Evolutionary conservation across 2,329 filamentous ascomycete species (phyloP).

Genomic region (Simplicillium aogashimaense): DNA sequence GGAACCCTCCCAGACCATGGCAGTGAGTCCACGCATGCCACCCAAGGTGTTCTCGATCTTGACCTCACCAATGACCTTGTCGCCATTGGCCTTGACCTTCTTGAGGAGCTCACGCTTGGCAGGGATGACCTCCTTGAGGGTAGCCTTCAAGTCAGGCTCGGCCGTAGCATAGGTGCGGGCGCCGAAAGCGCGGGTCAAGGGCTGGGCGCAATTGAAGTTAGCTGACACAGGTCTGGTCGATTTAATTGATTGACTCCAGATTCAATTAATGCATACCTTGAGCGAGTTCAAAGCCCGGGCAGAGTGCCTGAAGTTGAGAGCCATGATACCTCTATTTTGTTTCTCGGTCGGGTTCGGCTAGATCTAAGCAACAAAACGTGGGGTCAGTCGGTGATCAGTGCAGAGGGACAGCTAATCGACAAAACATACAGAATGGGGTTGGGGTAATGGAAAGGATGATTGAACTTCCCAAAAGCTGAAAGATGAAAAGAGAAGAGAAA

Average conservation of each 20-base stretch:
- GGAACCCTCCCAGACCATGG: constrained; percentile 98
- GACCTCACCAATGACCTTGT: constrained; percentile 81
- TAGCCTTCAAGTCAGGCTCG: constrained; percentile 83
- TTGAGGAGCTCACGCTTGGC: constrained; percentile 89
- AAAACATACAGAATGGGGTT: background rate
- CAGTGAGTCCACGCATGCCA: constrained; percentile 94
- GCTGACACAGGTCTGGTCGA: background rate
- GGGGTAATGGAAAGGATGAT: background rate
- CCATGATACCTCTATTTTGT: constrained; percentile 35
- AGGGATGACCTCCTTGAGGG: constrained; percentile 74
- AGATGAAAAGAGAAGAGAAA: background rate
- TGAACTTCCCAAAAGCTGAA: background rate
- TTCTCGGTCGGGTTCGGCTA: background rate
- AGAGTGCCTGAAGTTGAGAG: constrained; percentile 52
- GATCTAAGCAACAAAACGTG: constrained; percentile 1
- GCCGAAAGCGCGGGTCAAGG: constrained; percentile 20
- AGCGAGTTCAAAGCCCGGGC: constrained; percentile 53
- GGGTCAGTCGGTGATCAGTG: background rate
- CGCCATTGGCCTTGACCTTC: constrained; percentile 77
- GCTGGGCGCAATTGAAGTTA: constrained; percentile 9
- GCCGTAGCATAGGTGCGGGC: constrained; percentile 59
- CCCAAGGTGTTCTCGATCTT: constrained; percentile 91
- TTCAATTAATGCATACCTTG: constrained; percentile 37
- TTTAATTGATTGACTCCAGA: background rate
- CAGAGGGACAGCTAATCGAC: background rate